A percentile compares a stretch with the other conserved stretches of the same genome.
phyloP scores from a whole-genome alignment of 2,329 filamentous ascomycete genomes.

The Macrophomina phaseolina region DNA sequence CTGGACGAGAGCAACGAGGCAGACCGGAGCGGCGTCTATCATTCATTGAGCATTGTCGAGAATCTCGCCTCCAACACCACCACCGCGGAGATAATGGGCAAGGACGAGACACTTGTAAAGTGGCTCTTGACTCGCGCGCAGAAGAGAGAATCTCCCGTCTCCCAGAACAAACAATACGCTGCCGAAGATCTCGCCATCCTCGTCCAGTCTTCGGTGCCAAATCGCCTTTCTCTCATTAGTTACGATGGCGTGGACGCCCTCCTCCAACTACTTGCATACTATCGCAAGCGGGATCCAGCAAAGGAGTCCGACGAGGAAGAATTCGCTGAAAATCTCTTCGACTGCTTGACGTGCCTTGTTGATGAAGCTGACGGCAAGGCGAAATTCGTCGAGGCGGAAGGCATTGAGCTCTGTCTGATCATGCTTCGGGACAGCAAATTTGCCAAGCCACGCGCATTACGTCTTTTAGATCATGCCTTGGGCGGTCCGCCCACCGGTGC shows the following conservation, averaged over 20 bases:
- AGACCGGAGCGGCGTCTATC: conserved; percentile 85
- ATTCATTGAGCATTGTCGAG: conserved; percentile 81
- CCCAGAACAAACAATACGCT: conserved; percentile 94
- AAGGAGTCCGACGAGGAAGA: conserved; percentile 91
- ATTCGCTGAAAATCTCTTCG: conserved; percentile 93
- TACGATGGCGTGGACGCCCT: conserved; percentile 78
- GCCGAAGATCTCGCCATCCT: conserved; percentile 91
- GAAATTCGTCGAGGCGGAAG: conserved; percentile 88
- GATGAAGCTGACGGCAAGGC: conserved; percentile 76
- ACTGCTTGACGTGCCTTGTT: conserved; percentile 79
- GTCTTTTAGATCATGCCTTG: conserved; percentile 83
- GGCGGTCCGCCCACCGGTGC: conserved; percentile 9
- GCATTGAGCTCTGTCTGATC: conserved; percentile 86
- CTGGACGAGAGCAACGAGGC: conserved; percentile 75
- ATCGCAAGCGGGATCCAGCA: conserved; percentile 83
- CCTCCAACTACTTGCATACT: conserved; percentile 82
- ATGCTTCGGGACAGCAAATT: conserved; percentile 90
- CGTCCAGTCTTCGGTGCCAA: conserved; percentile 73
- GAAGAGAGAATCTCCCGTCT: conserved; percentile 68
- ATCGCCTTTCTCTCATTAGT: conserved; percentile 65
- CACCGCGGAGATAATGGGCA: conserved; percentile 74
- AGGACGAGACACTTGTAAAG: conserved; percentile 69
- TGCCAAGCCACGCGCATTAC: conserved; percentile 77
- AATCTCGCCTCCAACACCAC: conserved; percentile 76
- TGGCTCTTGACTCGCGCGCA: conserved; percentile 82